These are phyloP conservation scores for Amaranthus palmeri DNA, from an alignment of 148 eudicot species.

Conservation along the genomic window DNA sequence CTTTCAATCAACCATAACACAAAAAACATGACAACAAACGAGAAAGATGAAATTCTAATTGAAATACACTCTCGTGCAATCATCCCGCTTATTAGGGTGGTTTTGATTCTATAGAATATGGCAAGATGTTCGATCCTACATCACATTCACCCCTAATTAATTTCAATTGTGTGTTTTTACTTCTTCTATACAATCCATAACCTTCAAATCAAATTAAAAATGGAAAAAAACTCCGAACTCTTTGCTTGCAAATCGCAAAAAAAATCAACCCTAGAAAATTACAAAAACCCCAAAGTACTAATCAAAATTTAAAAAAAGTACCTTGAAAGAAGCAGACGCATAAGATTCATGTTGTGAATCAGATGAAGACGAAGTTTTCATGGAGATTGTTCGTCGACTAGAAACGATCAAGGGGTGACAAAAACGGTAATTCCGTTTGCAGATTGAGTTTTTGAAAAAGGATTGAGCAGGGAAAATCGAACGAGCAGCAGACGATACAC, in stretches of 20 bases:
- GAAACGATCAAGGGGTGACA: neutral
- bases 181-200: too few species aligned
- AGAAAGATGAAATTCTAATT: too few species aligned
- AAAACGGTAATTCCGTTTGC: conserved; percentile 1
- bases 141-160: too few species aligned
- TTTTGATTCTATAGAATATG: too few species aligned
- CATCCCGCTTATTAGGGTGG: too few species aligned
- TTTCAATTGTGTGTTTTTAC: too few species aligned
- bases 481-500: conserved; percentile 1
- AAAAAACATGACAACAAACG: too few species aligned
- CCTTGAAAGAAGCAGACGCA: conserved; percentile 22
- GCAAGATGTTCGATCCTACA: too few species aligned
- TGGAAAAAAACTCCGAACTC: neutral
- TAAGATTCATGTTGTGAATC: conserved; percentile 10
- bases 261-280: neutral
- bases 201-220: neutral
- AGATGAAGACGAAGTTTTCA: conserved; percentile 15
- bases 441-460: conserved; percentile 15
- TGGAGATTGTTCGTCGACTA: conserved; percentile 25
- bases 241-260: neutral
- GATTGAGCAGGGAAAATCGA: neutral
- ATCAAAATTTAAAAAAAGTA: neutral
- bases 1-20: too few species aligned
- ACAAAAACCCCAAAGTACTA: neutral
- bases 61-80: too few species aligned